Evolutionary conservation across 2,329 filamentous ascomycete species (phyloP).

Genomic region (Zalaria sp.): DNA sequence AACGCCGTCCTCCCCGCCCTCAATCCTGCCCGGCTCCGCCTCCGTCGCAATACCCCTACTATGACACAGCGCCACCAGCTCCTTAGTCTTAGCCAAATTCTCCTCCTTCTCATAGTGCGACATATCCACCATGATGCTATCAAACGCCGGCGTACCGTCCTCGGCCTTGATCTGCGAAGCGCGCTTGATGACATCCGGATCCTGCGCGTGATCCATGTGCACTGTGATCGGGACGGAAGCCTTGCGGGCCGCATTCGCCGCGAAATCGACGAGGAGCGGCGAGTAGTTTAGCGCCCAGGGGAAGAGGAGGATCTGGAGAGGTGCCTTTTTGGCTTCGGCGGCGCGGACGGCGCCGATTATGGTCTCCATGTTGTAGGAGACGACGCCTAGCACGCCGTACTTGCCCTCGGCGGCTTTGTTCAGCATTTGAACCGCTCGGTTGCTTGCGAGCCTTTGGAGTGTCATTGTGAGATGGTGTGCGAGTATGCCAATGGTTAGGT

Average conservation of each 20-base stretch:
- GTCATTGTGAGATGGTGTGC: slow-evolving; percentile 6
- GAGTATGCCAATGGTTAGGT: no score
- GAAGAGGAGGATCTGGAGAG: slow-evolving; percentile 59
- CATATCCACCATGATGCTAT: slow-evolving; percentile 70
- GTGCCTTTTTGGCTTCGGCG: slow-evolving; percentile 51
- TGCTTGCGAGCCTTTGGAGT: slow-evolving; percentile 11
- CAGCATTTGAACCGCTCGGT: slow-evolving; percentile 18
- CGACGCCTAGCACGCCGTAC: slow-evolving; percentile 19
- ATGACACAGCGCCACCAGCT: slow-evolving; percentile 50
- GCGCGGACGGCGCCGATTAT: slow-evolving; percentile 56
- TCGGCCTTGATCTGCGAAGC: slow-evolving; percentile 16
- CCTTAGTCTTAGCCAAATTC: slow-evolving; percentile 50
- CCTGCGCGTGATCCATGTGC: slow-evolving; percentile 34
- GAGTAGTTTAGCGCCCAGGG: slow-evolving; percentile 61
- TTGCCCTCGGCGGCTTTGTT: slow-evolving; percentile 17
- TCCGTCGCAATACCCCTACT: slow-evolving; percentile 53
- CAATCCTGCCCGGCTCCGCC: slow-evolving; percentile 57
- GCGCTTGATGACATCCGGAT: slow-evolving; percentile 26
- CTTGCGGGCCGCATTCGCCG: slow-evolving; percentile 27
- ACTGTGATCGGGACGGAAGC: slow-evolving; percentile 28
- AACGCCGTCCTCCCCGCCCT: slow-evolving; percentile 62
- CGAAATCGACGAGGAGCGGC: slow-evolving; percentile 32
- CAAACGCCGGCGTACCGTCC: slow-evolving; percentile 36
- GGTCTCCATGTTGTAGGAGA: slow-evolving; percentile 44
- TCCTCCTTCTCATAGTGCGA: slow-evolving; percentile 56